Evolutionary conservation across 164 flowering plant species (phyloP).

Genomic region (Aristolochia fimbriata): DNA sequence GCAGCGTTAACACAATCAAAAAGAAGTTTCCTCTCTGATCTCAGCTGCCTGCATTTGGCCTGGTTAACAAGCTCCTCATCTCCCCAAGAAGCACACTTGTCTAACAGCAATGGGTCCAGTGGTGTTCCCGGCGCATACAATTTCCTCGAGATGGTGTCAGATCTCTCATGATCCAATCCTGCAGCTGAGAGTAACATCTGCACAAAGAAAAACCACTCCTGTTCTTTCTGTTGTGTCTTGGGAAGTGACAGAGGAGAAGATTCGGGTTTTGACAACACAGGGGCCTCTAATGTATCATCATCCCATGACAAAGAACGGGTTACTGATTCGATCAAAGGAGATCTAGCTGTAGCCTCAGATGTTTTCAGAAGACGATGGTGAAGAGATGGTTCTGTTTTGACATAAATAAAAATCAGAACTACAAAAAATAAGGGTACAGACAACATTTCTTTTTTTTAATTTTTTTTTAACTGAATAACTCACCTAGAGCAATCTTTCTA

Average conservation of each 20-base stretch:
- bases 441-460: too few species aligned
- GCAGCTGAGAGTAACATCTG: conserved; percentile 44
- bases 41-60: conserved; percentile 47
- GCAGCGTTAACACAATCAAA: conserved; percentile 80
- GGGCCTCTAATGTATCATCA: conserved; percentile 31
- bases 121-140: conserved; percentile 79
- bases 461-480: too few species aligned
- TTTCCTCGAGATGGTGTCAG: conserved; percentile 20
- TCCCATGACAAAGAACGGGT: conserved; percentile 76
- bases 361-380: conserved; percentile 11
- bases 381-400: conserved; percentile 23
- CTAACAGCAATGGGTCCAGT: conserved; percentile 58
- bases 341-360: conserved; percentile 62
- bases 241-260: conserved; percentile 16
- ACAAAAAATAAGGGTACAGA: neutral
- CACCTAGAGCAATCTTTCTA: neutral
- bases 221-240: conserved; percentile 30
- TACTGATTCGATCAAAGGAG: conserved; percentile 72
- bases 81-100: conserved; percentile 31
- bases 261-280: conserved; percentile 18
- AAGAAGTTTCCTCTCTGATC: conserved; percentile 61
- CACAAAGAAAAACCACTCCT: conserved; percentile 40
- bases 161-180: conserved; percentile 34
- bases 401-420: neutral
- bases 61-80: conserved; percentile 31